Base-by-base conservation (phyloP, 441 rosid genomes). In the Isatis lusitanica region DNA sequence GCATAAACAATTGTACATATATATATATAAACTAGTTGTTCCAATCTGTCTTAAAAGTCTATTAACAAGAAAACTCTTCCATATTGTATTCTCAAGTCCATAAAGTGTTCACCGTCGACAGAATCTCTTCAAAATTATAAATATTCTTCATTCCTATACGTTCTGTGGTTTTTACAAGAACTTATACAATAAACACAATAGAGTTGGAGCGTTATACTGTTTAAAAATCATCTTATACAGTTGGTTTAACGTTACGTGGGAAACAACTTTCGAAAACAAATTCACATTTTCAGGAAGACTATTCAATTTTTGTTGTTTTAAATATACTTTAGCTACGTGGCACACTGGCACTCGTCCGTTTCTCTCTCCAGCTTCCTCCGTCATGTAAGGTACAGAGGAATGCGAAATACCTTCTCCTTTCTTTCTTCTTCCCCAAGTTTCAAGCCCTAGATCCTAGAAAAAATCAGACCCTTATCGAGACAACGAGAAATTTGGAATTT, bases 381-480 rank as follows among this genome's bases (percentile, higher is more conserved):
- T 38, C 39, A 62, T 43, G n/a, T 9, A 26, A 42, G 51, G 46
- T 59, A 16, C 16, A 28, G 26, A 24, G 5, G 66, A 42, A 62
- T 62, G 66, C 48, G 35, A 12, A 26, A 21, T 24, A 1, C 40
- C 30, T 46, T 31, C 56, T 65, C 30, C 51, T 42, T 30, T 5
- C 2, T 68, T 55, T 43, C 73, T 68, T 68, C 36, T 68, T 56
- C 73, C 63, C 40, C 63, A 68, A 68, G 73, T 30, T 56, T 55
- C 31, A 68, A 55, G 11, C 73, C 52, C 40, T 53, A 67, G 62
- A 67, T 67, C 52, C 63, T 50, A 50, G 46, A 65, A 65, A 44
- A 35, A 4, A n/a, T 64, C 42, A 47, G 7, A 58, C 43, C 28
- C 43, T 35, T 35, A 21, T 56, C 39, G 39, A n/a, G n/a, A n/a